phyloP scores from a whole-genome alignment of 371 early-diverging fungal genomes.

The Gilbertella persicaria region DNA sequence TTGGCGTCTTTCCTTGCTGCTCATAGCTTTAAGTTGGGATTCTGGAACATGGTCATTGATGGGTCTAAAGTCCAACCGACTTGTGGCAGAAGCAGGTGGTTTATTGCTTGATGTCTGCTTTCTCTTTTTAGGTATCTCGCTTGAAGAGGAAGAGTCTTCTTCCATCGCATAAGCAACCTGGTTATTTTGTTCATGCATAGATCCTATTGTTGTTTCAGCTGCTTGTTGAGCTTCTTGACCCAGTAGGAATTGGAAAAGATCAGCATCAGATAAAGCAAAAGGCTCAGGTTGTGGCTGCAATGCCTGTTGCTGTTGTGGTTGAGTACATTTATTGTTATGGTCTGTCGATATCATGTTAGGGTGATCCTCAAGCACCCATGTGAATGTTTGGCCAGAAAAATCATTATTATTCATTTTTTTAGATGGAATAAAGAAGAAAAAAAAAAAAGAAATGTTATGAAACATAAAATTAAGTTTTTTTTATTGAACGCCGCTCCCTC shows the following conservation, averaged over 20 bases:
- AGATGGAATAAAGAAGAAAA: not conserved
- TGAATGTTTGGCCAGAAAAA: conserved; percentile 8
- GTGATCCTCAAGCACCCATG: conserved; percentile 8
- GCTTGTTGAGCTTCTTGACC: conserved; percentile 13
- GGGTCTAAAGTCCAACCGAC: conserved; percentile 24
- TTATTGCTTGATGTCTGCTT: not conserved
- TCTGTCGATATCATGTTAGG: not conserved
- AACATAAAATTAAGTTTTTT: too few species aligned
- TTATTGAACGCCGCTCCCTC: too few species aligned
- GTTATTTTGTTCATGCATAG: not conserved
- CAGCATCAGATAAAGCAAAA: conserved; percentile 7
- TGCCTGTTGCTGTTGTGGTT: not conserved
- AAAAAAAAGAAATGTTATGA: not conserved
- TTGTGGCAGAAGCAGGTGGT: conserved; percentile 12
- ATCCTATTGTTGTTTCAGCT: not conserved
- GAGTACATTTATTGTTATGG: not conserved
- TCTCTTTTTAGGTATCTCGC: not conserved
- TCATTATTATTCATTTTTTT: conserved; percentile 7
- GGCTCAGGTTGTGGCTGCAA: not conserved
- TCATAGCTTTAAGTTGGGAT: conserved; percentile 59
- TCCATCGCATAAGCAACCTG: not conserved
- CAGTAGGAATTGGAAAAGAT: conserved; percentile 20
- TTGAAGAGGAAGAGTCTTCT: conserved; percentile 10
- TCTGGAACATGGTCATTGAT: conserved; percentile 26
- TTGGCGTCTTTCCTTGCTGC: conserved; percentile 86